Percentiles rank a stretch among this genome's conserved stretches.
phyloP scores from a whole-genome alignment of 2,329 filamentous ascomycete species.

The Talaromyces atroroseus region DNA sequence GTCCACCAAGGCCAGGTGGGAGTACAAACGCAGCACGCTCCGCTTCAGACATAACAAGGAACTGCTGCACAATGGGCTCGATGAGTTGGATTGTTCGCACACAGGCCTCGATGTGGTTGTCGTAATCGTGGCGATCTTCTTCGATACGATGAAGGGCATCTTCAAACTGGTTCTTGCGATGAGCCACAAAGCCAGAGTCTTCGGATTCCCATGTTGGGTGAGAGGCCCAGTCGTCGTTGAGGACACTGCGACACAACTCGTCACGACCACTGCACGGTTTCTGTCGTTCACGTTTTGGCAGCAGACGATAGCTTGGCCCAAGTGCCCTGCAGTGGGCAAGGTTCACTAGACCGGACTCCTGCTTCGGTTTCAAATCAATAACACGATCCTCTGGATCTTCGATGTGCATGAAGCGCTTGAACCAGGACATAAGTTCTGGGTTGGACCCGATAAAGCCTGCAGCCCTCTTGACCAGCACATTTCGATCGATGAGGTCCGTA shows the following conservation, averaged over 20 bases:
- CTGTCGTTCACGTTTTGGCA: slow-evolving; percentile 84
- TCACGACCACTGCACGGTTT: slow-evolving; percentile 92
- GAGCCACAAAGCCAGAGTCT: slow-evolving; percentile 94
- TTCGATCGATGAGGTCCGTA: slow-evolving; percentile 83
- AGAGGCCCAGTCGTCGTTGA: slow-evolving; percentile 98
- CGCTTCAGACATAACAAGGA: slow-evolving; percentile 68
- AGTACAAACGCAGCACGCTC: slow-evolving; percentile 73
- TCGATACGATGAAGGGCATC: slow-evolving; percentile 94
- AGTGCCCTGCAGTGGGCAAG: slow-evolving; percentile 93
- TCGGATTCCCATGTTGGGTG: slow-evolving; percentile 99
- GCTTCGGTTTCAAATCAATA: slow-evolving; percentile 70
- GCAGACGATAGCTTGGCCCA: slow-evolving; percentile 86
- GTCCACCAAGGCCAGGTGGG: slow-evolving; percentile 77
- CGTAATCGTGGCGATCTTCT: slow-evolving; percentile 96
- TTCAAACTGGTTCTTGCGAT: slow-evolving; percentile 93
- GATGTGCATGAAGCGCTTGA: slow-evolving; percentile 76
- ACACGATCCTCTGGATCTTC: slow-evolving; percentile 67
- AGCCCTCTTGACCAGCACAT: slow-evolving; percentile 75
- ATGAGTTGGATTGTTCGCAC: slow-evolving; percentile 92
- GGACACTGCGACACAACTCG: slow-evolving; percentile 83
- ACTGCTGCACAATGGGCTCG: slow-evolving; percentile 87
- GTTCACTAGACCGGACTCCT: slow-evolving; percentile 73
- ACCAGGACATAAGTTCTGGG: slow-evolving; percentile 80
- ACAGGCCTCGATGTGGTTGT: slow-evolving; percentile 96
- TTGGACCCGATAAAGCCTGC: slow-evolving; percentile 82